Evolutionary conservation across 768 basidiomycete species (phyloP), one percentile per base, ranked within the genome.

Genomic region (Lentinus brumalis): DNA sequence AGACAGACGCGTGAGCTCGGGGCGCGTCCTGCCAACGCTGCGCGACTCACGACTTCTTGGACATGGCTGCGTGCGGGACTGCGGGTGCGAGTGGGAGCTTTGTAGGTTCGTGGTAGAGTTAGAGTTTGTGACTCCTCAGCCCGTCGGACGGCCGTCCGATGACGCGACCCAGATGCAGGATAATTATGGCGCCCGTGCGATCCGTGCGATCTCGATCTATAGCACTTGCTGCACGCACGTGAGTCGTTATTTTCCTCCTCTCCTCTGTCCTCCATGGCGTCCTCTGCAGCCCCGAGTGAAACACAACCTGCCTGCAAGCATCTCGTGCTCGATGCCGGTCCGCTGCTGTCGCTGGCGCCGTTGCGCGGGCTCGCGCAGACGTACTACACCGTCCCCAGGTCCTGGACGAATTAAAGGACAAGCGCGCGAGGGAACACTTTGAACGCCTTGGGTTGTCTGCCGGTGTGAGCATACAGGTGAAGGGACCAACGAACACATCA

Each of bases 301-400:
- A 32, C 67, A 52, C 70, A 73, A 50, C 79, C 79, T 14, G 82
- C 80, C 58, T 92, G 90, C 76, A 88, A 84, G 72, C 86, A 84
- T 62, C 84, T 98, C 14, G 88, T 98, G 7, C 86, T 98, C 51
- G 96, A 98, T 83, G 90, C 96, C 0, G 95, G 94, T 2, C 96
- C 96, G 3, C 79, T 98, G 0, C 86, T 98, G 4, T 93, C 94
- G 3, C 79, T 96, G 2, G 89, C 91, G 0, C 94, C 96, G 0
- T 82, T 98, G 9, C 83, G 93, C n/a, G 94, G 94, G 11, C 77
- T 98, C 30, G 93, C 97, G 18, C 82, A 89, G 65, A 85, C 84
- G 38, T 98, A 91, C 73, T 76, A 92, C 61, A 96, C 95, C 6
- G 91, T 92, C 1, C 95, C 94, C 91, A 94, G 67, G 96, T 98